Conservation (phyloP, 2,329 filamentous ascomycete genomes). For the Trichophyton verrucosum region DNA sequence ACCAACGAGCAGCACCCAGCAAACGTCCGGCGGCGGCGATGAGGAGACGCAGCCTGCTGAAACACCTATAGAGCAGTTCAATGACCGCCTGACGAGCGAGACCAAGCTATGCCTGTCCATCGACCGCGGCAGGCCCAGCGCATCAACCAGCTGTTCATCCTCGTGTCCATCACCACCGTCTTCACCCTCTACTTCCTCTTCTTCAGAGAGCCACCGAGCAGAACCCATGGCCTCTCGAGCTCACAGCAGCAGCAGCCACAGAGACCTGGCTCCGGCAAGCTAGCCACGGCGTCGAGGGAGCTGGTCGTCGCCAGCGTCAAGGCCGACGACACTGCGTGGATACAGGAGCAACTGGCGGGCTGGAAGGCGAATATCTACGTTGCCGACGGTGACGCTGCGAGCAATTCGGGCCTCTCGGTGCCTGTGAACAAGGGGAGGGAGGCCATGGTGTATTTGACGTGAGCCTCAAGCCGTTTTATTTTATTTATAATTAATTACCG, state of each 20-base stretch:
- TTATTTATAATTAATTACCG: neutral
- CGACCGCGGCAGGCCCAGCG: neutral
- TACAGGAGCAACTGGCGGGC: constrained; percentile 27
- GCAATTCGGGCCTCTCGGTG: constrained; percentile 35
- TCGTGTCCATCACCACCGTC: constrained; percentile 1
- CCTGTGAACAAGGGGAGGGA: constrained; percentile 33
- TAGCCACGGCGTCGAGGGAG: constrained; percentile 7
- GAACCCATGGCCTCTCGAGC: neutral
- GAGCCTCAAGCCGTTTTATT: neutral
- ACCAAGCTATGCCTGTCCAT: neutral
- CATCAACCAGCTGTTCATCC: constrained; percentile 4
- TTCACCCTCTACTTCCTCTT: neutral
- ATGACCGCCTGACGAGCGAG: neutral
- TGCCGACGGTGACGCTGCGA: constrained; percentile 31
- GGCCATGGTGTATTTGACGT: constrained; percentile 36
- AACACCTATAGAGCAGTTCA: neutral
- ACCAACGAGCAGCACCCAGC: neutral
- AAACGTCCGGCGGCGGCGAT: neutral
- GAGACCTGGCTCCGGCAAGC: neutral
- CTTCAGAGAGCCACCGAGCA: neutral
- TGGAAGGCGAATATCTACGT: constrained; percentile 46
- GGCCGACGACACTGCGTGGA: constrained; percentile 30
- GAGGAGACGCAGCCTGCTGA: neutral
- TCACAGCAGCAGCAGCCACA: neutral
- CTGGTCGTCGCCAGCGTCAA: constrained; percentile 31